These are phyloP conservation scores for Naumovozyma baii DNA, from an alignment of 805 yeast species.

Conservation along the genomic window DNA sequence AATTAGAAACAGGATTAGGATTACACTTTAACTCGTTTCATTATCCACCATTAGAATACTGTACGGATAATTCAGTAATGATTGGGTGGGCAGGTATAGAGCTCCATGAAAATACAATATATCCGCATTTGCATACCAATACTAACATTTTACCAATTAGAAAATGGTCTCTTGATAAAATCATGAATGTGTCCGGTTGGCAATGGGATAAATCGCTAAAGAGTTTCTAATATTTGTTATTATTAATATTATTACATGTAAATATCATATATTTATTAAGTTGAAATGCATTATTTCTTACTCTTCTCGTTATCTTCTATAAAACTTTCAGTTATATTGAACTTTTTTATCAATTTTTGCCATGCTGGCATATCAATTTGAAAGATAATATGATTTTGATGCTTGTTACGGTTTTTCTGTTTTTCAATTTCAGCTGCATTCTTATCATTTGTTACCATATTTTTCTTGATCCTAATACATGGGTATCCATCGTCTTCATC, in stretches of 20 bases:
- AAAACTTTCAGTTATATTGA: slow-evolving; percentile 38
- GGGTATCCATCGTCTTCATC: slow-evolving; percentile 43
- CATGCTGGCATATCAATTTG: slow-evolving; percentile 61
- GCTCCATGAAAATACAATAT: slow-evolving; percentile 42
- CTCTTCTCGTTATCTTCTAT: not conserved
- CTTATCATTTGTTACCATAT: slow-evolving; percentile 20
- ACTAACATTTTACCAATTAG: slow-evolving; percentile 49
- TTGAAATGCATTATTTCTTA: too few species aligned
- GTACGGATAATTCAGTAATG: slow-evolving; percentile 96
- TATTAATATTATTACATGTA: too few species aligned
- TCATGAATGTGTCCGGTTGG: slow-evolving; percentile 47
- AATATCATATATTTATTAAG: not conserved
- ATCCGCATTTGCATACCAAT: not conserved
- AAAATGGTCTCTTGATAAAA: slow-evolving; percentile 70
- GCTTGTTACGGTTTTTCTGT: slow-evolving; percentile 21
- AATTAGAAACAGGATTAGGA: slow-evolving; percentile 34
- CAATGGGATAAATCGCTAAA: too few species aligned
- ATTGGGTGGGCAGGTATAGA: slow-evolving; percentile 97
- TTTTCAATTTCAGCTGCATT: slow-evolving; percentile 13
- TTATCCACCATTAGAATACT: slow-evolving; percentile 61
- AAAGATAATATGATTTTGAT: slow-evolving; percentile 58
- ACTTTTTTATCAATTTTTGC: slow-evolving; percentile 44
- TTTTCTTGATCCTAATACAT: slow-evolving; percentile 29
- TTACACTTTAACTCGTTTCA: slow-evolving; percentile 35
- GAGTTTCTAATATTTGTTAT: too few species aligned